Evolutionary conservation across 129 eudicot species (phyloP).

Genomic region (Sambucus nigra): DNA sequence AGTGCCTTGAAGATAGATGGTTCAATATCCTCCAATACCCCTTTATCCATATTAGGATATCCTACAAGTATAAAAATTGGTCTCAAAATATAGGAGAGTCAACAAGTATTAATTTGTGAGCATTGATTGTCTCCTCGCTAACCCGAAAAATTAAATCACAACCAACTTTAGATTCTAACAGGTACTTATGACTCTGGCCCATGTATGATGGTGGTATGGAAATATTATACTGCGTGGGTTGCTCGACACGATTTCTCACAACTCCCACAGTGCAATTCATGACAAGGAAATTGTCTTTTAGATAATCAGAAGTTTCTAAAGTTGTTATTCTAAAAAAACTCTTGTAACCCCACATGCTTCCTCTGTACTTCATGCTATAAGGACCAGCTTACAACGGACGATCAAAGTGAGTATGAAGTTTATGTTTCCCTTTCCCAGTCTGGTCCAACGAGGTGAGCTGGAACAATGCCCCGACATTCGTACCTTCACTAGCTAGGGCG

Average conservation of each 20-base stretch:
- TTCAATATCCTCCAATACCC: no score
- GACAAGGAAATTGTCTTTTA: conserved; percentile 11
- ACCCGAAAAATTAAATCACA: conserved; percentile 12
- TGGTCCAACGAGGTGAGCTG: conserved; percentile 19
- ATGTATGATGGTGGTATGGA: conserved; percentile 11
- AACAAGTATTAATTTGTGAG: conserved; percentile 20
- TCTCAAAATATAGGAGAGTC: conserved; percentile 19
- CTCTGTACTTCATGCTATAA: neutral
- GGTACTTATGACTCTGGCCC: neutral
- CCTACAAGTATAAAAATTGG: no score
- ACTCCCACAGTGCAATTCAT: conserved; percentile 23
- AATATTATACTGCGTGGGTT: conserved; percentile 9
- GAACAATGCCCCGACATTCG: conserved; percentile 44
- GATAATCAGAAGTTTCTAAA: conserved; percentile 7
- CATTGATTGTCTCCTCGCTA: conserved; percentile 16
- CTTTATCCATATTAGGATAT: no score
- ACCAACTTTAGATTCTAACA: conserved; percentile 14
- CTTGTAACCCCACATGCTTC: conserved; percentile 18
- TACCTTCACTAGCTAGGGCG: conserved; percentile 38
- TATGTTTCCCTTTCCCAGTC: neutral
- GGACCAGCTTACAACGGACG: neutral
- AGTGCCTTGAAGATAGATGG: no score
- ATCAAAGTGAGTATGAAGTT: neutral
- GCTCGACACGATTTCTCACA: conserved; percentile 13
- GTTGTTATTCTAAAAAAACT: conserved; percentile 9